Conservation (phyloP, 2,329 filamentous ascomycete species). For the Ceratocystis papillata region DNA sequence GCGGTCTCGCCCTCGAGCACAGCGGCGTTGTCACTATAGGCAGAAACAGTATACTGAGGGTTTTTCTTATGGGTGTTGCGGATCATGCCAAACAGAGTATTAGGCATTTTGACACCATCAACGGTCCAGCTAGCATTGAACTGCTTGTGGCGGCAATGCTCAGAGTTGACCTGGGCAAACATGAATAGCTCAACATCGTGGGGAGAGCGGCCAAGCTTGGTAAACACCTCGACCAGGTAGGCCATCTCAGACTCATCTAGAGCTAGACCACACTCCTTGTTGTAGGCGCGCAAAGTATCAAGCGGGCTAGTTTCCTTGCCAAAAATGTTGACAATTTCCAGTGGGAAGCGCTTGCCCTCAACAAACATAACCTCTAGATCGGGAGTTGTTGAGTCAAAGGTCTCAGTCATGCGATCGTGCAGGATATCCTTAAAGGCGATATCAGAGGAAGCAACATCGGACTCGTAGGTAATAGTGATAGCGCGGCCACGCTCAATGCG, state of each 20-base stretch:
- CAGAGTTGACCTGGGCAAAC: slow-evolving; percentile 98
- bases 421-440: slow-evolving; percentile 58
- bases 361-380: slow-evolving; percentile 68
- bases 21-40: slow-evolving; percentile 97
- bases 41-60: slow-evolving; percentile 76
- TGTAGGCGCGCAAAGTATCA: slow-evolving; percentile 68
- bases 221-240: slow-evolving; percentile 64
- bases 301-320: slow-evolving; percentile 53
- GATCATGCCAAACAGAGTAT: slow-evolving; percentile 91
- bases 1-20: slow-evolving; percentile 45
- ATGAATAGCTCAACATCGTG: slow-evolving; percentile 94
- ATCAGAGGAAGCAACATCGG: slow-evolving; percentile 30
- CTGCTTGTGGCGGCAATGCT: slow-evolving; percentile 77
- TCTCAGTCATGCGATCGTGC: slow-evolving; percentile 94
- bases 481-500: slow-evolving; percentile 81
- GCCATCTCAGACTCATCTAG: slow-evolving; percentile 83
- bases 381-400: slow-evolving; percentile 55
- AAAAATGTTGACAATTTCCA: slow-evolving; percentile 67
- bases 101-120: slow-evolving; percentile 67
- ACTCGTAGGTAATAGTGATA: slow-evolving; percentile 55
- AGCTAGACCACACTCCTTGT: slow-evolving; percentile 71
- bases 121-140: slow-evolving; percentile 98
- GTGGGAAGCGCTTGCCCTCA: slow-evolving; percentile 49
- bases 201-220: slow-evolving; percentile 43
- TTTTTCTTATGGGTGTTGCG: slow-evolving; percentile 81